Conservation (phyloP, 257 asterid species). For the Capsicum rhomboideum region DNA sequence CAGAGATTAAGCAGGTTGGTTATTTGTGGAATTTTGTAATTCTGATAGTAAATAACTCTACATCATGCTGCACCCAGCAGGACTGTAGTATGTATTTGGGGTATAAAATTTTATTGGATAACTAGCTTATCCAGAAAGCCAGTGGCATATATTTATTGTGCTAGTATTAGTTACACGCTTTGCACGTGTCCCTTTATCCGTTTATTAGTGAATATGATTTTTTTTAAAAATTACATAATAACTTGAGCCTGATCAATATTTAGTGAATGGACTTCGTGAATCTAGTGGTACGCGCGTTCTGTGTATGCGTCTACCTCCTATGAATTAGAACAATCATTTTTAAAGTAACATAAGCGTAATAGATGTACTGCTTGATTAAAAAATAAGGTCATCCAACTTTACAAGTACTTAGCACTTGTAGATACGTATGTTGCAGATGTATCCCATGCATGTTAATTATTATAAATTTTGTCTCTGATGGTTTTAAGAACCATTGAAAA, state of each 20-base stretch:
- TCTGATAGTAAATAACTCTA: neutral
- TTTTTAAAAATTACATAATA: neutral
- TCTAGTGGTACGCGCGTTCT: neutral
- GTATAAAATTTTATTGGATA: neutral
- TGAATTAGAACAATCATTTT: neutral
- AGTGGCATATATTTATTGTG: neutral
- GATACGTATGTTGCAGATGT: neutral
- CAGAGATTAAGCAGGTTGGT: constrained; percentile 90
- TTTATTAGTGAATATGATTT: neutral
- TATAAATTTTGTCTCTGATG: neutral
- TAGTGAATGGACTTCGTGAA: neutral
- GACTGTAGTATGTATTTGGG: neutral
- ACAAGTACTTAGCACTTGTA: neutral
- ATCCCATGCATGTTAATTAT: neutral
- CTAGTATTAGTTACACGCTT: neutral
- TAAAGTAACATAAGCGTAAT: neutral
- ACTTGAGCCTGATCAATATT: neutral
- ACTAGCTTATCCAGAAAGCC: neutral
- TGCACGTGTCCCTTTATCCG: neutral
- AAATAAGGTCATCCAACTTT: no score
- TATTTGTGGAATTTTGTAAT: neutral
- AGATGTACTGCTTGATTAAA: neutral
- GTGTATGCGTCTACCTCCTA: neutral
- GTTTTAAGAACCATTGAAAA: no score
- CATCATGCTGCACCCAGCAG: neutral